Evolutionary conservation across 305 asterid genomes (phyloP).

Genomic region (Plantago coronopus): DNA sequence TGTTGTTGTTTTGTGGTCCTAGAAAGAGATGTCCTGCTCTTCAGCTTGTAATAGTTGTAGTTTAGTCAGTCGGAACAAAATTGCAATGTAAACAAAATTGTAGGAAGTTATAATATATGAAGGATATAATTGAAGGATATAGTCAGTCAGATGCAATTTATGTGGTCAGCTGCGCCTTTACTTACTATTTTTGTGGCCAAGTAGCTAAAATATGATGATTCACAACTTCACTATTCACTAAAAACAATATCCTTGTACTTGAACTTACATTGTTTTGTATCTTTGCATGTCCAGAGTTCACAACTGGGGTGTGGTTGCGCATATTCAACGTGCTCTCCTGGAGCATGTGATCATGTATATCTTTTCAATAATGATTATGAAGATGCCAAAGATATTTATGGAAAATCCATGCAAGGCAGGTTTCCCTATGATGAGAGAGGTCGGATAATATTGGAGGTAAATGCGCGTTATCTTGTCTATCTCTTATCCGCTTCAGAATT

Average conservation of each 20-base stretch:
- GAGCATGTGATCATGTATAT: conserved; percentile 82
- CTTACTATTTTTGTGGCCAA: no score
- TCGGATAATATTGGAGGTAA: conserved; percentile 89
- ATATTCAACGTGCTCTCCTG: conserved; percentile 62
- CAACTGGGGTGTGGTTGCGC: conserved; percentile 89
- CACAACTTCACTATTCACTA: no score
- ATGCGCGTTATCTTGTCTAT: conserved; percentile 17
- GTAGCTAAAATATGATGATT: no score
- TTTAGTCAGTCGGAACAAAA: neutral
- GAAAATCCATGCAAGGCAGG: conserved; percentile 88
- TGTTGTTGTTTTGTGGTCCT: conserved; percentile 11
- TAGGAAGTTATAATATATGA: neutral
- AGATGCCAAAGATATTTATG: conserved; percentile 88
- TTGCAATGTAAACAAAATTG: neutral
- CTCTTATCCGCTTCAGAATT: conserved; percentile 8
- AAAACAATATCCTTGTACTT: neutral
- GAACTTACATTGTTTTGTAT: neutral
- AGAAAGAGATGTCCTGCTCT: conserved; percentile 6
- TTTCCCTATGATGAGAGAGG: conserved; percentile 94
- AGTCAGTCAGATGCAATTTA: neutral
- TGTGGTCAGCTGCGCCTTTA: neutral
- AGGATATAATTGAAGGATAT: neutral
- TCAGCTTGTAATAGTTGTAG: neutral
- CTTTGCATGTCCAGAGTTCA: conserved; percentile 50
- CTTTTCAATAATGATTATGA: conserved; percentile 90